Evolutionary conservation across 1,284 basidiomycete species (phyloP).

Genomic region (Pholiota adiposa): DNA sequence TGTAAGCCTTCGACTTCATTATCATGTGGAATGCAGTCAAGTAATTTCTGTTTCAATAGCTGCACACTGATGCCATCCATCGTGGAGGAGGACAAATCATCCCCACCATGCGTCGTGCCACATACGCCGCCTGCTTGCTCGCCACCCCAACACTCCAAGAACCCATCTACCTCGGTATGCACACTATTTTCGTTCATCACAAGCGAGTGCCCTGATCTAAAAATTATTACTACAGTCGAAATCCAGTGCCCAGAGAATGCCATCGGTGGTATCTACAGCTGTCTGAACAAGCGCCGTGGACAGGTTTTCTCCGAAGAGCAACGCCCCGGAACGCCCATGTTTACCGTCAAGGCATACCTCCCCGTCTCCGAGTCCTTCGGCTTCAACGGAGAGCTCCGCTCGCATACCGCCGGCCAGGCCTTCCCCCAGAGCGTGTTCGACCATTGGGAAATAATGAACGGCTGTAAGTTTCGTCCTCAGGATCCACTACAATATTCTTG

Average conservation of each 20-base stretch:
- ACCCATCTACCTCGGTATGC: slow-evolving; percentile 89
- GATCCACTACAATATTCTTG: slow-evolving; percentile 27
- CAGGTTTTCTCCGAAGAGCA: slow-evolving; percentile 99
- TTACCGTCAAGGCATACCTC: slow-evolving; percentile 98
- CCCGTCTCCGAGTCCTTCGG: slow-evolving; percentile 99
- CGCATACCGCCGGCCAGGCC: slow-evolving; percentile 94
- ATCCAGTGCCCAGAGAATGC: slow-evolving; percentile 98
- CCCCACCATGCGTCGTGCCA: slow-evolving; percentile 94
- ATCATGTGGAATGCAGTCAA: background rate
- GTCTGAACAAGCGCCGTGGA: slow-evolving; percentile 97
- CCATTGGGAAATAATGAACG: slow-evolving; percentile 87
- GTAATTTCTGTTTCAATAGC: slow-evolving; percentile 43
- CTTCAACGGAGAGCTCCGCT: slow-evolving; percentile 96
- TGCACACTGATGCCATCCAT: slow-evolving; percentile 99
- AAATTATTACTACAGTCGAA: slow-evolving; percentile 61
- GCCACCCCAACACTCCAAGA: slow-evolving; percentile 94
- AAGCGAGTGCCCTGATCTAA: slow-evolving; percentile 10
- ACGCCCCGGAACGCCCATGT: slow-evolving; percentile 97
- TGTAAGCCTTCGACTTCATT: slow-evolving; percentile 51
- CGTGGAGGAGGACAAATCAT: slow-evolving; percentile 99
- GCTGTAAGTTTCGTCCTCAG: slow-evolving; percentile 53
- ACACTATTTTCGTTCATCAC: slow-evolving; percentile 1
- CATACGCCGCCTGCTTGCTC: slow-evolving; percentile 94
- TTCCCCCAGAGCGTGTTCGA: slow-evolving; percentile 98
- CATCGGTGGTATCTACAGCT: slow-evolving; percentile 97